Percentiles rank a stretch among this genome's conserved stretches.
Evolutionary conservation across 2,329 filamentous ascomycete genomes (phyloP).

Genomic region (Apiospora sp.): DNA sequence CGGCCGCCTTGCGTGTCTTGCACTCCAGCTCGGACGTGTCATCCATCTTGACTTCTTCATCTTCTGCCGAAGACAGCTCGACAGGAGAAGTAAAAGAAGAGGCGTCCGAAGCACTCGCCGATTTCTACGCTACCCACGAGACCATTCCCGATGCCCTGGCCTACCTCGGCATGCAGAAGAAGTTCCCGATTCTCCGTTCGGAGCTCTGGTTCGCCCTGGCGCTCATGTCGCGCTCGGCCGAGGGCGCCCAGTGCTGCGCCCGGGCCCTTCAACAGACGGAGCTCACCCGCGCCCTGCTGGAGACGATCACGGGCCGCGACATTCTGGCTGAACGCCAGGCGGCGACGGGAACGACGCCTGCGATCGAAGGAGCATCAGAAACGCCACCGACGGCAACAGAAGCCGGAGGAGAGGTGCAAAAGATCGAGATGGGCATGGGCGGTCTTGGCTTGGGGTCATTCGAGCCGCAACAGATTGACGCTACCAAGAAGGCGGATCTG

Average conservation of each 20-base stretch:
- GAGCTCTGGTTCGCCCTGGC: constrained; percentile 71
- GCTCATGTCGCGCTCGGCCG: constrained; percentile 61
- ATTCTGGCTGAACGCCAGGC: constrained; percentile 29
- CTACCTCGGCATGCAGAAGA: constrained; percentile 63
- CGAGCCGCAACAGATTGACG: constrained; percentile 57
- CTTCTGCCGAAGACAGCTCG: not conserved
- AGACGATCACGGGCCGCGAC: constrained; percentile 58
- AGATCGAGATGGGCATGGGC: constrained; percentile 23
- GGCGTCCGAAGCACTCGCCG: constrained; percentile 29
- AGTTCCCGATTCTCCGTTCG: constrained; percentile 66
- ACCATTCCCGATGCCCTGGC: constrained; percentile 52
- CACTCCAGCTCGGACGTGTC: constrained; percentile 50
- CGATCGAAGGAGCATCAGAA: not conserved
- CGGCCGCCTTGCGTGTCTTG: constrained; percentile 61
- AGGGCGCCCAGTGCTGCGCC: constrained; percentile 57
- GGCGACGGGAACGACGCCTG: not conserved
- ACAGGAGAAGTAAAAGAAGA: not conserved
- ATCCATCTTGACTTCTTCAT: constrained; percentile 33
- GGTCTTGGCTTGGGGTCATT: constrained; percentile 39
- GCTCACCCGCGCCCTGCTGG: constrained; percentile 53
- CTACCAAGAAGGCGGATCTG: constrained; percentile 53
- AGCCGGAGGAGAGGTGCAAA: constrained; percentile 11
- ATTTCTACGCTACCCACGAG: constrained; percentile 56
- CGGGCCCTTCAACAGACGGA: constrained; percentile 51
- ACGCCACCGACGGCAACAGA: not conserved